Conservation (phyloP, 495 filamentous ascomycete species). For the Talaromyces proteolyticus region DNA sequence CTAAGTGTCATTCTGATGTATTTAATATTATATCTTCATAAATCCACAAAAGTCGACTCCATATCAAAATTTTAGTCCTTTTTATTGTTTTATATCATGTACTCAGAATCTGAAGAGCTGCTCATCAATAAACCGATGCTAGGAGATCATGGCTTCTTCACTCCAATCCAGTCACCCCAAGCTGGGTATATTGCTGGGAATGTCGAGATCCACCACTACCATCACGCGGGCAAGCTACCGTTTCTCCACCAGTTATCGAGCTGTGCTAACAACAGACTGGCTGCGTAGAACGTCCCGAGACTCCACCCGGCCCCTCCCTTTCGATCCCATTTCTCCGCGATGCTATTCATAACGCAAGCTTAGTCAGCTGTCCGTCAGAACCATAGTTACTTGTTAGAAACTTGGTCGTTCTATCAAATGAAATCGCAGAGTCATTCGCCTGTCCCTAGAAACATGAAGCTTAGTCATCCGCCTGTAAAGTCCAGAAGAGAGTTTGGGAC, state of each 20-base stretch:
- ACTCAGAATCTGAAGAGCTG: background rate
- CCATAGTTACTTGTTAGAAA: constrained; percentile 1
- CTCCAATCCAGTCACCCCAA: background rate
- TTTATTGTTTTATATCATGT: background rate
- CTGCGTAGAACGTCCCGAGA: constrained; percentile 1
- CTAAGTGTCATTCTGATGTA: too few species aligned
- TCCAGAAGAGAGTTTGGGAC: constrained; percentile 2
- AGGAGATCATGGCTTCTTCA: background rate
- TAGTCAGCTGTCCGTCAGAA: background rate
- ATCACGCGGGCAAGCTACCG: background rate
- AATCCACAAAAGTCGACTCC: background rate
- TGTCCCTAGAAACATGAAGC: background rate
- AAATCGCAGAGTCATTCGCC: background rate
- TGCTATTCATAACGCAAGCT: too few species aligned
- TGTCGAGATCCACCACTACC: constrained; percentile 1
- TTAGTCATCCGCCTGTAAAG: constrained; percentile 3
- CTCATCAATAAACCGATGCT: background rate
- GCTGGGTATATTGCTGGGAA: background rate
- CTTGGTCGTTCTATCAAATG: constrained; percentile 1
- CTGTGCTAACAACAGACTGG: background rate
- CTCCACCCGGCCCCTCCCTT: constrained; percentile 1
- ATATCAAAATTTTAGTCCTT: background rate
- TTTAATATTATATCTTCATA: background rate
- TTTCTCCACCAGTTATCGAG: background rate
- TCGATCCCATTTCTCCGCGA: too few species aligned